Conservation (phyloP, 2,329 filamentous ascomycete species). For the Neofusicoccum ribis region DNA sequence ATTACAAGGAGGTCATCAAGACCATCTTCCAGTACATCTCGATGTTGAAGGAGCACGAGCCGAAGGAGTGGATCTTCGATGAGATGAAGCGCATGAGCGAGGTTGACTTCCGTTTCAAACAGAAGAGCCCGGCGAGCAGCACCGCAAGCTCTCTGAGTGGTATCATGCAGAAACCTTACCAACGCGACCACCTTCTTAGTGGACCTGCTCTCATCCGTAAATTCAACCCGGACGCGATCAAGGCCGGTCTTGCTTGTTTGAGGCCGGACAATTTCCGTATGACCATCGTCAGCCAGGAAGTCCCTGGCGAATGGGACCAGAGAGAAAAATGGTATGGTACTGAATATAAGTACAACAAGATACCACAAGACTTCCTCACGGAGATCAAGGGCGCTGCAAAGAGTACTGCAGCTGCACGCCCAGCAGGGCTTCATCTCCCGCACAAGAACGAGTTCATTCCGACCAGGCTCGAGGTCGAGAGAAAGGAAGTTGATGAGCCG, state of each 20-base stretch:
- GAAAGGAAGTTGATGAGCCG: constrained; percentile 81
- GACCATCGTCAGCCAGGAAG: constrained; percentile 77
- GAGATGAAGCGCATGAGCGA: constrained; percentile 89
- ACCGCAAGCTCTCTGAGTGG: constrained; percentile 85
- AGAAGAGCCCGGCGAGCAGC: constrained; percentile 85
- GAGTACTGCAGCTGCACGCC: constrained; percentile 58
- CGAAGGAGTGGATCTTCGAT: constrained; percentile 90
- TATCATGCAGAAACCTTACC: constrained; percentile 88
- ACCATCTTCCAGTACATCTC: constrained; percentile 89
- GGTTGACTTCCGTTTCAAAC: constrained; percentile 91
- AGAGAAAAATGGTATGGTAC: constrained; percentile 99
- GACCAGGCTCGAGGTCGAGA: constrained; percentile 88
- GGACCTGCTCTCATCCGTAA: constrained; percentile 73
- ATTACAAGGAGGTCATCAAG: constrained; percentile 81
- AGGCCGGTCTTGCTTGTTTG: constrained; percentile 70
- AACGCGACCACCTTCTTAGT: constrained; percentile 84
- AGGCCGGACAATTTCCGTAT: constrained; percentile 88
- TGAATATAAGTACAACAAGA: constrained; percentile 81
- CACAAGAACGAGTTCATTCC: constrained; percentile 96
- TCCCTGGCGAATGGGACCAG: constrained; percentile 79
- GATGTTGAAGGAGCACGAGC: constrained; percentile 75
- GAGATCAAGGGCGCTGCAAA: constrained; percentile 67
- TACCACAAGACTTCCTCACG: constrained; percentile 72
- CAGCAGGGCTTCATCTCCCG: constrained; percentile 76
- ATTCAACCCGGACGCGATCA: constrained; percentile 78